phyloP scores from a whole-genome alignment of 176 grass and related monocot species.

The Coix lacrymajobi region DNA sequence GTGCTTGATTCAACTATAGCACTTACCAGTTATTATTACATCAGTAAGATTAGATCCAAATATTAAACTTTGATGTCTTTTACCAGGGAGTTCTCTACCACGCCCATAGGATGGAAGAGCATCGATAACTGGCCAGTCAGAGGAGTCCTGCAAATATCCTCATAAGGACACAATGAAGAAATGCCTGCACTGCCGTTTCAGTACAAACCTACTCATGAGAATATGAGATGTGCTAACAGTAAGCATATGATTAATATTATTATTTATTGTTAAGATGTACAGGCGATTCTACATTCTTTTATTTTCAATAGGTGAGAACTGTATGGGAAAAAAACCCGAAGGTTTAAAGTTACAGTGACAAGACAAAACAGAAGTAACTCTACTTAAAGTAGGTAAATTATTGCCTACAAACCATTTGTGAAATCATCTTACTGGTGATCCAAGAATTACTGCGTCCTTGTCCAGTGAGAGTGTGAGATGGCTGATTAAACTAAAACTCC shows the following conservation, averaged over 20 bases:
- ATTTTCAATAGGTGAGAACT: background rate
- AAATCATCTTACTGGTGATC: constrained; percentile 73
- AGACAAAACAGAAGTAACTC: background rate
- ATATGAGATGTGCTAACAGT: background rate
- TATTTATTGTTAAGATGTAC: background rate
- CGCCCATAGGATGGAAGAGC: constrained; percentile 76
- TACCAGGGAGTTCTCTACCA: constrained; percentile 81
- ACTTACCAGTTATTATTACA: constrained; percentile 72
- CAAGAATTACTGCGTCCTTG: constrained; percentile 85
- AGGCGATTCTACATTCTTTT: background rate
- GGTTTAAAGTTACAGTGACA: background rate
- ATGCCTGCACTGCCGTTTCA: background rate
- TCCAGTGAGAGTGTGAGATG: constrained; percentile 86
- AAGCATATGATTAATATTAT: background rate
- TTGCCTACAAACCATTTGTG: background rate
- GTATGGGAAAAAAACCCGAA: background rate
- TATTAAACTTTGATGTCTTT: constrained; percentile 79
- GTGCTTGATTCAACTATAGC: background rate
- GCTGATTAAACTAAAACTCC: constrained; percentile 84
- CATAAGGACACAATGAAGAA: background rate
- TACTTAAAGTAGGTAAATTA: background rate
- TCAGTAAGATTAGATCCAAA: constrained; percentile 82
- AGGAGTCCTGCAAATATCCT: constrained; percentile 43
- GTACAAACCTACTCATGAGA: background rate
- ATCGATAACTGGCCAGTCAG: constrained; percentile 60